These are phyloP conservation scores for Daedalea quercina DNA, from an alignment of 768 basidiomycete genomes.

Conservation along the genomic window DNA sequence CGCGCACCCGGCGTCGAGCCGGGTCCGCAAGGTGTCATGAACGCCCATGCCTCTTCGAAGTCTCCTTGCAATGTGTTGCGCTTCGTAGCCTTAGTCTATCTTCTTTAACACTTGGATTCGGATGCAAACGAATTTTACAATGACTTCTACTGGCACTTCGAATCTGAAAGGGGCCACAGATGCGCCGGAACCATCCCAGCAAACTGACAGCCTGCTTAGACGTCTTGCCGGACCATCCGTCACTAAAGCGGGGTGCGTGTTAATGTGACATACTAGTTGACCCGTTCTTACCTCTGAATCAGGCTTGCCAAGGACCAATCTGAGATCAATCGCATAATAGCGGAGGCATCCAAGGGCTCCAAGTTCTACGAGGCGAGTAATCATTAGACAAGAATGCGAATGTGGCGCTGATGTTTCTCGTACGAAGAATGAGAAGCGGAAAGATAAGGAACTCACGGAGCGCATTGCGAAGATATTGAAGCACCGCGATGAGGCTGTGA, in stretches of 20 bases:
- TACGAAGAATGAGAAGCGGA: constrained; percentile 78
- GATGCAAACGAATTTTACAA: no score
- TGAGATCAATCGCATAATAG: constrained; percentile 84
- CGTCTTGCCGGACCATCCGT: constrained; percentile 86
- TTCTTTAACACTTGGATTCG: no score
- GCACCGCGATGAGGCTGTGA: constrained; percentile 51
- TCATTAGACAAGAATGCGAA: background rate
- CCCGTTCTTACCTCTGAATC: background rate
- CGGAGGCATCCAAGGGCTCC: constrained; percentile 87
- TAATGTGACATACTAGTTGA: background rate
- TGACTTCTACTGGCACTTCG: no score
- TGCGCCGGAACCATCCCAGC: background rate
- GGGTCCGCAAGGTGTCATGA: no score
- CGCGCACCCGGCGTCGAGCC: no score
- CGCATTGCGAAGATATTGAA: constrained; percentile 67
- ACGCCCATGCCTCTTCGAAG: no score
- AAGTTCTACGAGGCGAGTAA: constrained; percentile 76
- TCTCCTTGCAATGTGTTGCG: no score
- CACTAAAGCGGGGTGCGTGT: constrained; percentile 76
- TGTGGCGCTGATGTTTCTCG: background rate
- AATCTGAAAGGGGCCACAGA: background rate
- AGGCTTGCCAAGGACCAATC: constrained; percentile 69
- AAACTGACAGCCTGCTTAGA: constrained; percentile 62
- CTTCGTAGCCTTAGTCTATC: no score
- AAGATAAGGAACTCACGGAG: constrained; percentile 78